Percentiles rank a stretch among this genome's conserved stretches.
These are phyloP conservation scores for Blastocystis sp. DNA, from an alignment of 352 stramenopile species.

Conservation along the genomic window DNA sequence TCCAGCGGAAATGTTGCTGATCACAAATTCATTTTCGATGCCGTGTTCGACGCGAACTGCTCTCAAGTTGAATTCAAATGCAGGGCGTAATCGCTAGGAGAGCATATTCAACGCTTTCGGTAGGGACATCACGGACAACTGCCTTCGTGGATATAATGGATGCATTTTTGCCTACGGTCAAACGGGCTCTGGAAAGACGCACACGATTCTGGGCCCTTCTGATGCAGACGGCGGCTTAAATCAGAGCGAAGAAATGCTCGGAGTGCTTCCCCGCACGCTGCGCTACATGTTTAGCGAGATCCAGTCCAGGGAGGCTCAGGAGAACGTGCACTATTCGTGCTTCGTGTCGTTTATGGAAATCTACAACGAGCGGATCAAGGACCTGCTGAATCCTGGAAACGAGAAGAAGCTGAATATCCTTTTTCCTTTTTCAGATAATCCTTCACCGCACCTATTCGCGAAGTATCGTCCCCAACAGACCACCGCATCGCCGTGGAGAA, in stretches of 20 bases:
- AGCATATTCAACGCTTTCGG: slow-evolving; percentile 49
- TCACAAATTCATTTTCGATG: slow-evolving; percentile 65
- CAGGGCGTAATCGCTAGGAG: slow-evolving; percentile 19
- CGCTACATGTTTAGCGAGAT: slow-evolving; percentile 57
- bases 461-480: slow-evolving; percentile 2
- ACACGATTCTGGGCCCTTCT: slow-evolving; percentile 58
- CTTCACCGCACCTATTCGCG: slow-evolving; percentile 42
- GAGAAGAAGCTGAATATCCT: slow-evolving; percentile 64
- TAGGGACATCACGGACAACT: slow-evolving; percentile 57
- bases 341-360: slow-evolving; percentile 86
- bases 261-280: slow-evolving; percentile 60
- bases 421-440: not conserved
- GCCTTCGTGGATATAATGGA: slow-evolving; percentile 63
- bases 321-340: slow-evolving; percentile 67
- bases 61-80: slow-evolving; percentile 32
- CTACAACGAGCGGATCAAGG: slow-evolving; percentile 89
- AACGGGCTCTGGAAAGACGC: slow-evolving; percentile 67
- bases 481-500: slow-evolving; percentile 43
- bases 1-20: slow-evolving; percentile 9
- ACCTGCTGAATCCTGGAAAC: slow-evolving; percentile 76
- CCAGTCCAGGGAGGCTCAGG: slow-evolving; percentile 69
- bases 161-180: slow-evolving; percentile 69
- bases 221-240: not conserved
- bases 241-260: not conserved
- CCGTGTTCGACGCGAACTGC: slow-evolving; percentile 39